Percentiles rank a stretch among this genome's conserved stretches.
Conservation (phyloP, 257 asterid genomes). For the Mitragyna speciosa region DNA sequence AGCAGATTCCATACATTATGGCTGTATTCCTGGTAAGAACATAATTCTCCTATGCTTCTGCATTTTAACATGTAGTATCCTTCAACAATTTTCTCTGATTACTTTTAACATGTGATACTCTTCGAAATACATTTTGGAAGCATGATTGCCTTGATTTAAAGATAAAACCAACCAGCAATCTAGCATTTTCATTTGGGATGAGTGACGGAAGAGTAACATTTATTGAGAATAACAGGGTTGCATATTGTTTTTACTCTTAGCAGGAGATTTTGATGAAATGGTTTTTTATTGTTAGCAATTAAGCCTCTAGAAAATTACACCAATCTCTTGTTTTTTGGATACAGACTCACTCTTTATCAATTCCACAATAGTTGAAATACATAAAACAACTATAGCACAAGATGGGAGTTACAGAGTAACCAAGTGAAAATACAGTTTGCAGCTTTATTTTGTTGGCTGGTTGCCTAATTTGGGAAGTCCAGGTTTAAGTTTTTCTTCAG, state of each 20-base stretch:
- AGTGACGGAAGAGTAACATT: background rate
- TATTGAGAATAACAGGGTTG: background rate
- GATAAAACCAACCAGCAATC: background rate
- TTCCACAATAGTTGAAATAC: background rate
- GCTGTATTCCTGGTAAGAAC: conserved; percentile 93
- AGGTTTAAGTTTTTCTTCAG: background rate
- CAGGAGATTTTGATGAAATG: background rate
- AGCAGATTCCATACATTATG: conserved; percentile 96
- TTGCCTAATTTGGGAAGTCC: background rate
- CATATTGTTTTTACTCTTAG: background rate
- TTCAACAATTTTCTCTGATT: background rate
- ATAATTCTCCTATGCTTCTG: conserved; percentile 3
- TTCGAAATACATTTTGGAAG: background rate
- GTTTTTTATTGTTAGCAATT: background rate
- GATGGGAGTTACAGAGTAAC: background rate
- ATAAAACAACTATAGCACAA: background rate
- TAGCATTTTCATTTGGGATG: background rate
- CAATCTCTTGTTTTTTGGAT: background rate
- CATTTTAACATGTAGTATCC: background rate
- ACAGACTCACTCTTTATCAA: background rate
- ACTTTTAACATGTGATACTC: background rate
- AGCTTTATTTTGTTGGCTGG: background rate
- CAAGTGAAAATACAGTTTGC: background rate
- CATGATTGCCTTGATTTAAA: background rate
- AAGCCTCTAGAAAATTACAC: background rate